Base-by-base conservation (phyloP, 1,139 yeast genomes). In the Taiozyma onychis region DNA sequence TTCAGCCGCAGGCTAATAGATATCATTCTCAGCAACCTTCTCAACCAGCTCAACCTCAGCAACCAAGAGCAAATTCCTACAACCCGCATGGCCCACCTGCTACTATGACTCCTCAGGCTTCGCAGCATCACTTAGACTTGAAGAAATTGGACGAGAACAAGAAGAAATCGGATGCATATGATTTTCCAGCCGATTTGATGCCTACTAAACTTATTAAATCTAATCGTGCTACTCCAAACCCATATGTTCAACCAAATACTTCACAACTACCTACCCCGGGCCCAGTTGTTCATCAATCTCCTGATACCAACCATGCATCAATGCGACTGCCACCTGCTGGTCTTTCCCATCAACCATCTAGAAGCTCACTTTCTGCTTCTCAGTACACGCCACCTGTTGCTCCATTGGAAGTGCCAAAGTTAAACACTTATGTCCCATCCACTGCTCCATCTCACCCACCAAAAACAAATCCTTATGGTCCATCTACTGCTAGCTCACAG, bases 141-240 rank as follows among this genome's bases (percentile, higher is more conserved):
- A 55, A 66, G 50, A 70, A 69, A 48, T 63, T 80, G 16, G 74
- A 72, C 44, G 67, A 67, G 26, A 73, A 73, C 26, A 82, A 83
- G 63, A 76, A 77, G 60, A 83, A 80, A 59, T 77, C 83, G 18
- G 88, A 84, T 67, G 88, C 89, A 1, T 88, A 87, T 62, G 96
- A 88, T 63, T 82, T 88, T 58, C 96, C 96, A 1, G 70, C 77
- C 41, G 83, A 76, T 48, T 67, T 88, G 47, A 70, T 87, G 28
- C 72, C 76, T 2, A 73, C 71, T 39, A 72, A 67, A 44, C 63
- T 60, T 2, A 51, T 39, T 24, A 66, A 69, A 4, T 66, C 73
- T 3, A 67, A 67, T 18, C 63, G 61, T 32, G 60, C 41, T 10
- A 39, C 34, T 28, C 41, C 47, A 21, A 46, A 43, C n/a, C 44